Evolutionary conservation across 176 grass and related monocot genomes (phyloP), one percentile per base, ranked within the genome.

Genomic region (Stipa capillata): DNA sequence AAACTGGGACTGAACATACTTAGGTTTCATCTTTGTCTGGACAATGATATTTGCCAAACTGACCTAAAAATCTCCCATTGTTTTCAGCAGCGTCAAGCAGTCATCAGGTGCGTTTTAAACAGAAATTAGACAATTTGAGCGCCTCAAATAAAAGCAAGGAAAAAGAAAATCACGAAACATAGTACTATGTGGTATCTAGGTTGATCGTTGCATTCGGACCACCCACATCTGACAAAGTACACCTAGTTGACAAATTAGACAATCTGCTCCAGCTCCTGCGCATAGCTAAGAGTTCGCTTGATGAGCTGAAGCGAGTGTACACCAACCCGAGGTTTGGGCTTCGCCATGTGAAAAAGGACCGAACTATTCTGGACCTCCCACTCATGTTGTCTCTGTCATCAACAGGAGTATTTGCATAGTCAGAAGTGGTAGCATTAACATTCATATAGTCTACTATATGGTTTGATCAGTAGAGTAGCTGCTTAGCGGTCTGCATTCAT

Each of bases 261-360:
- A 15, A 91, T 83, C 23, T 79, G 74, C 73, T 91, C 84, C 18
- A 97, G 40, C 68, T 93, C 94, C 82, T 79, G 67, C 14, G 89
- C 94, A 44, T 90, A 93, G 72, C 83, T 80, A 20, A 90, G 65
- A 29, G 86, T 74, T 82, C 80, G 84, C 51, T 91, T 88, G 77
- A 97, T 93, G 64, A 93, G 28, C 84, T 91, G 79, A 16, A 89
- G 36, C 1, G 84, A 84, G 15, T 74, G 86, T 81, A 85, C 28
- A 63, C 56, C 73, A 62, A 77, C 66, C 16, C 78, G 87, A 36
- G 82, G 73, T 77, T 93, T 84, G n/a, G 73, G 67, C 64, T 97
- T 93, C 10, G 78, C 94, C 94, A 80, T 93, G 68, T 85, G 80
- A 43, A 93, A 97, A 70, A 85, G 71, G 9, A 97, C 88, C 8